Percentiles rank a stretch among this genome's conserved stretches.
These are phyloP conservation scores for Urostyla sp. DNA, from an alignment of 73 alveolate species.

Conservation along the genomic window DNA sequence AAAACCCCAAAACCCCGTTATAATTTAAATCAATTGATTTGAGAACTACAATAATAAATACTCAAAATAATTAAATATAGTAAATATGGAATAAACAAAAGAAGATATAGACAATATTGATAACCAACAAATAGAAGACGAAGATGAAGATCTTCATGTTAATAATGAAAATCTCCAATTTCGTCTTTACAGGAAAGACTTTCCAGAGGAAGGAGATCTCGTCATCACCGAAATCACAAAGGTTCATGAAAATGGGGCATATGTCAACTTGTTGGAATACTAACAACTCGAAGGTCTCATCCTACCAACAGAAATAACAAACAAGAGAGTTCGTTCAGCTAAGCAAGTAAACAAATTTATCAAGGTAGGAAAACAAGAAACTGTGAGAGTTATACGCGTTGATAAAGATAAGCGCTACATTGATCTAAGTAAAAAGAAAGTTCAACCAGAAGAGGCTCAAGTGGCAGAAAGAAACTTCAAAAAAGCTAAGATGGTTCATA, in stretches of 20 bases:
- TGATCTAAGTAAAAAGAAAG: constrained; percentile 93
- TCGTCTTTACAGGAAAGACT: constrained; percentile 90
- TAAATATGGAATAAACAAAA: background rate
- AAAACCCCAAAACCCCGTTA: constrained; percentile 2
- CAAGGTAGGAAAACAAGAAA: constrained; percentile 92
- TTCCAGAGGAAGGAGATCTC: constrained; percentile 90
- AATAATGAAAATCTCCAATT: constrained; percentile 72
- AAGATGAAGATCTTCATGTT: constrained; percentile 67
- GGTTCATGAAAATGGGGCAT: constrained; percentile 93
- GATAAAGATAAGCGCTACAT: constrained; percentile 93
- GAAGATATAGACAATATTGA: constrained; percentile 19
- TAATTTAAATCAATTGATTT: no score
- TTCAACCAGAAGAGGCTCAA: constrained; percentile 78
- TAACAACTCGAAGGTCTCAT: constrained; percentile 92
- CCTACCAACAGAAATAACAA: constrained; percentile 91
- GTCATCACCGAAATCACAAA: constrained; percentile 77
- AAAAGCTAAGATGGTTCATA: constrained; percentile 90
- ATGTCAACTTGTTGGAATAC: constrained; percentile 93
- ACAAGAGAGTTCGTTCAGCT: constrained; percentile 85
- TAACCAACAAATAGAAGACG: constrained; percentile 20
- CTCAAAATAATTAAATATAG: background rate
- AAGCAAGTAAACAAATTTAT: constrained; percentile 82
- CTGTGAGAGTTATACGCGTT: constrained; percentile 88
- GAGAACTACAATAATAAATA: background rate
- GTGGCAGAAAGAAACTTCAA: constrained; percentile 77